Evolutionary conservation across 2,329 filamentous ascomycete species (phyloP).

Genomic region (Graphiopsis chlorocephala): DNA sequence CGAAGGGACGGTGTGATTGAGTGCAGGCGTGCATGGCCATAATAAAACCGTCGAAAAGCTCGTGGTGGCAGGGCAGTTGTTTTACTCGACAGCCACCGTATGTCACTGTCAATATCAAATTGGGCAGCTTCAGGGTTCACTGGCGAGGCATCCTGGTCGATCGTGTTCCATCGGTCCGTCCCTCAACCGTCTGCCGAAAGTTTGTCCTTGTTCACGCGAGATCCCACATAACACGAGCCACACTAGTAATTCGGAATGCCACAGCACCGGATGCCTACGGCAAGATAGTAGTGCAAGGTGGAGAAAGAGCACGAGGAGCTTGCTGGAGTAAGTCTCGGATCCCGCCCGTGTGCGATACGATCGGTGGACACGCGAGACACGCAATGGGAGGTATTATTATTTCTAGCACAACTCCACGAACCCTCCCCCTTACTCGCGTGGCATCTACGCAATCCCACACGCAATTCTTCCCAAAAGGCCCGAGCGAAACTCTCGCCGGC

Average conservation of each 20-base stretch:
- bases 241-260: background rate
- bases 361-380: background rate
- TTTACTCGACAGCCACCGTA: background rate
- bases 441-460: slow-evolving; percentile 1
- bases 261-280: background rate
- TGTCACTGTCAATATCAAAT: background rate
- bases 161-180: background rate
- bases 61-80: background rate
- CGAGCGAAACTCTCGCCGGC: slow-evolving; percentile 11
- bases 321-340: background rate
- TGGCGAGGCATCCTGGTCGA: background rate
- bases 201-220: background rate
- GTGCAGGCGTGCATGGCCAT: background rate
- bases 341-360: background rate
- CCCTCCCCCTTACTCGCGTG: background rate
- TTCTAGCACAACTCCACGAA: background rate
- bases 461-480: slow-evolving; percentile 5
- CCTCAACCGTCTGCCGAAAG: background rate
- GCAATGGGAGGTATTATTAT: background rate
- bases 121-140: background rate
- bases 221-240: background rate
- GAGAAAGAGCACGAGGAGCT: background rate
- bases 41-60: background rate
- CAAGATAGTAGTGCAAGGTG: background rate
- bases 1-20: background rate